Conservation (phyloP, 805 yeast genomes). For the Metschnikowia drakensbergensis region DNA sequence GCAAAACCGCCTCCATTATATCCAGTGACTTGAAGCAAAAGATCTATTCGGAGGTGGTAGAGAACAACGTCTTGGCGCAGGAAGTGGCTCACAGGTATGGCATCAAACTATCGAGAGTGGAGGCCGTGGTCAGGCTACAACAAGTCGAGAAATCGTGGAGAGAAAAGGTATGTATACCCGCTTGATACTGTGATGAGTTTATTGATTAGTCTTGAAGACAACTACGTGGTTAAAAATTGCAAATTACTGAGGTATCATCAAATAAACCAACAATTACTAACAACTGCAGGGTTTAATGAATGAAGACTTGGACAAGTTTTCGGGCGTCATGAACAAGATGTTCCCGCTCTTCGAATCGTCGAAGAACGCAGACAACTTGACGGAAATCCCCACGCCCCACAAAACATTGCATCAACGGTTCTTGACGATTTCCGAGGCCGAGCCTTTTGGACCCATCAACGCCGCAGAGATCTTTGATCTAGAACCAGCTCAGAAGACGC, state of each 20-base stretch:
- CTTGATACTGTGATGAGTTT: conserved; percentile 43
- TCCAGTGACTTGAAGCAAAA: conserved; percentile 55
- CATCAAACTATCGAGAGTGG: conserved; percentile 78
- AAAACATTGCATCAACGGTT: conserved; percentile 79
- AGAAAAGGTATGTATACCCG: conserved; percentile 50
- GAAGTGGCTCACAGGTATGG: conserved; percentile 77
- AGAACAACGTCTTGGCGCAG: conserved; percentile 56
- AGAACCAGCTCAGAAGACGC: conserved; percentile 82
- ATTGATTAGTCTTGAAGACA: conserved; percentile 82
- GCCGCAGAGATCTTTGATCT: conserved; percentile 82
- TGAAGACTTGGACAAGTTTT: conserved; percentile 56
- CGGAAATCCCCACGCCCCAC: conserved; percentile 91
- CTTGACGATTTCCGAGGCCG: conserved; percentile 86
- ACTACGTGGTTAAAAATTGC: conserved; percentile 47
- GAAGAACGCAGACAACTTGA: conserved; percentile 61
- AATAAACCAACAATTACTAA: conserved; percentile 28
- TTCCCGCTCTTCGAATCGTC: conserved; percentile 63
- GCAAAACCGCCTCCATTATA: conserved; percentile 63
- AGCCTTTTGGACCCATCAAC: conserved; percentile 93
- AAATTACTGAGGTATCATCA: conserved; percentile 16
- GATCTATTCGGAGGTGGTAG: conserved; percentile 54
- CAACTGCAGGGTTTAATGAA: conserved; percentile 44
- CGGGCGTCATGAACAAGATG: conserved; percentile 65
- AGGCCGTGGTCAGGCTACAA: conserved; percentile 74
- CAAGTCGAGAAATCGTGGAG: conserved; percentile 62